phyloP scores from a whole-genome alignment of 495 filamentous ascomycete species.

The Penicillium arizonense region DNA sequence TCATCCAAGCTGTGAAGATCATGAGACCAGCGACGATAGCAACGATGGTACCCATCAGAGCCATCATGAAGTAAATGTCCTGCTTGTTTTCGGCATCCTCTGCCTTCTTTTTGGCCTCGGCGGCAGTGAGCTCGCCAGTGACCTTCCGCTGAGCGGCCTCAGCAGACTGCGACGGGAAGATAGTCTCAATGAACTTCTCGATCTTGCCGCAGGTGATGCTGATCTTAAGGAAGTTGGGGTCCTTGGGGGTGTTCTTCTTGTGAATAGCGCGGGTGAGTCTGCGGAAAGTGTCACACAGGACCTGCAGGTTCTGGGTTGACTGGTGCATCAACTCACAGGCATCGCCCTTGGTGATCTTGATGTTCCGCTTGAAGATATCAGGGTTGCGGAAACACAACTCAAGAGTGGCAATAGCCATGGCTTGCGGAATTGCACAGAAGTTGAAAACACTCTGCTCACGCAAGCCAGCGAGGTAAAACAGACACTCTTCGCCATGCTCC shows the following conservation, averaged over 20 bases:
- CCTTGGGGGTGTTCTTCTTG: constrained; percentile 90
- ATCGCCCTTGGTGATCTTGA: constrained; percentile 96
- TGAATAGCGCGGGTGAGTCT: constrained; percentile 76
- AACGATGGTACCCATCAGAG: constrained; percentile 58
- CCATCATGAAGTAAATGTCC: constrained; percentile 62
- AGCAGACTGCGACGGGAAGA: constrained; percentile 76
- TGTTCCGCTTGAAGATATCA: constrained; percentile 77
- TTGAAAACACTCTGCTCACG: constrained; percentile 99
- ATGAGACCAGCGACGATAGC: constrained; percentile 61
- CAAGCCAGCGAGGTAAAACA: constrained; percentile 95
- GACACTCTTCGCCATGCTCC: constrained; percentile 83
- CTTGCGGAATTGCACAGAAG: constrained; percentile 96
- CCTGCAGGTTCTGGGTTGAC: constrained; percentile 81
- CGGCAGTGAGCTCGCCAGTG: constrained; percentile 37
- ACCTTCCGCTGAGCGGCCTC: constrained; percentile 41
- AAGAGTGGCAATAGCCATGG: constrained; percentile 95
- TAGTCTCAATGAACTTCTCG: constrained; percentile 93
- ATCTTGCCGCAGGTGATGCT: constrained; percentile 92
- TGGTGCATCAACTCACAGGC: constrained; percentile 90
- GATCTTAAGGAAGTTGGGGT: constrained; percentile 92
- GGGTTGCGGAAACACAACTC: constrained; percentile 91
- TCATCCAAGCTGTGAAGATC: constrained; percentile 64
- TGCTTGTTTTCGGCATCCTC: constrained; percentile 50
- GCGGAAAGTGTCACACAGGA: constrained; percentile 78
- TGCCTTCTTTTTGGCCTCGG: constrained; percentile 45